Conservation (phyloP, 352 stramenopile genomes). For the Globisporangium iwayamae region DNA sequence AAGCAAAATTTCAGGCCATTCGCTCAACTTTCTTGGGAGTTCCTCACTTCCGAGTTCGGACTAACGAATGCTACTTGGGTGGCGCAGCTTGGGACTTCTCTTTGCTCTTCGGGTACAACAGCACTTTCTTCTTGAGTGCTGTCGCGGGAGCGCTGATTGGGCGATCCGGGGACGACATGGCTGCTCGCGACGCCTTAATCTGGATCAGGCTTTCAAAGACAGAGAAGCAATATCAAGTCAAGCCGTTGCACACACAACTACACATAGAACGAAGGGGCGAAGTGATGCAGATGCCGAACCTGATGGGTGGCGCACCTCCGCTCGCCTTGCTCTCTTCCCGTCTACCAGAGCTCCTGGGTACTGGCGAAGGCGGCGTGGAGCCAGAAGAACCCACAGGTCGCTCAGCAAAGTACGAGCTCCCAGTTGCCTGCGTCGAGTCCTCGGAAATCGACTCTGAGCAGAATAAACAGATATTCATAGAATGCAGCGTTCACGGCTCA, state of each 20-base stretch:
- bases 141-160: slow-evolving; percentile 57
- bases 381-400: neutral
- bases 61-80: slow-evolving; percentile 5
- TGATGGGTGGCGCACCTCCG: slow-evolving; percentile 11
- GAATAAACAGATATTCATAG: neutral
- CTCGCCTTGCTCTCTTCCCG: slow-evolving; percentile 7
- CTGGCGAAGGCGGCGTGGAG: neutral
- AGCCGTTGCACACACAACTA: neutral
- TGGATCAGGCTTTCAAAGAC: slow-evolving; percentile 25
- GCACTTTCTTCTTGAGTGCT: slow-evolving; percentile 42
- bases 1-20: too few species aligned
- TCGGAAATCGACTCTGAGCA: slow-evolving; percentile 14
- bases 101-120: slow-evolving; percentile 12
- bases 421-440: slow-evolving; percentile 7
- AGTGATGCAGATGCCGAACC: slow-evolving; percentile 1
- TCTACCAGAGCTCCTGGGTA: neutral
- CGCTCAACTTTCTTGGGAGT: too few species aligned
- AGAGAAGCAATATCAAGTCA: neutral
- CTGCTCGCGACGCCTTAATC: slow-evolving; percentile 34
- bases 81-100: slow-evolving; percentile 13
- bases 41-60: neutral
- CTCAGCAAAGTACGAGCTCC: slow-evolving; percentile 4
- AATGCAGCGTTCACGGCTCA: neutral
- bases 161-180: slow-evolving; percentile 33
- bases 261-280: too few species aligned